Percentiles rank a stretch among this genome's conserved stretches.
Conservation (phyloP, 352 stramenopile genomes). For the Phytopythium mirpurense region DNA sequence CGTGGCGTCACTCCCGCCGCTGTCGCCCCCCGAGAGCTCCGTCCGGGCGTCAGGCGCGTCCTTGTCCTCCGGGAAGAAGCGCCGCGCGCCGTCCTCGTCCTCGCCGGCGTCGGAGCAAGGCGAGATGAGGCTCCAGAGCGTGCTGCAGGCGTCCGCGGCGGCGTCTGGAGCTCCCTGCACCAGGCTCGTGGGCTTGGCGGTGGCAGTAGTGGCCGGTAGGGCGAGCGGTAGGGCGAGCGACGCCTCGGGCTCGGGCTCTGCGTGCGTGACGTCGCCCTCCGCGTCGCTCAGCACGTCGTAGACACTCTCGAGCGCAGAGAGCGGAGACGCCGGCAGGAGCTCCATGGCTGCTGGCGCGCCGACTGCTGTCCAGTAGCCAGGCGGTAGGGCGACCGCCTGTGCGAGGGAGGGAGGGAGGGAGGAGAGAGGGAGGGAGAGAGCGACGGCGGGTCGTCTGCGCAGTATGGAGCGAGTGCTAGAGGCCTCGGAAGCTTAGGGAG, state of each 20-base stretch:
- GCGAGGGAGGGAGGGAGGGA: too few relatives aligned
- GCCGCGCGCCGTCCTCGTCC: background rate
- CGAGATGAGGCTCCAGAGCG: slow-evolving; percentile 48
- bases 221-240: background rate
- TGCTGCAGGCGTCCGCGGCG: background rate
- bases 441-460: too few relatives aligned
- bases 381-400: too few relatives aligned
- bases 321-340: too few relatives aligned
- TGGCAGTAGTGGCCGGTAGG: background rate
- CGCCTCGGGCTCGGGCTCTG: background rate
- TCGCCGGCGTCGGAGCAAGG: slow-evolving; percentile 30
- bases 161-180: background rate
- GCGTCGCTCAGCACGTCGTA: background rate
- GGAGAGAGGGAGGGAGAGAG: too few relatives aligned
- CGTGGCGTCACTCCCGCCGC: background rate
- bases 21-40: background rate
- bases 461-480: too few relatives aligned
- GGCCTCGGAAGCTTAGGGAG: too few relatives aligned
- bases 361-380: too few relatives aligned
- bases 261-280: background rate
- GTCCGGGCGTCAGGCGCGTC: too few relatives aligned
- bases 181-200: background rate
- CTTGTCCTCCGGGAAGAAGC: slow-evolving; percentile 15
- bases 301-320: background rate
- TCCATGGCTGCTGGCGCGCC: too few relatives aligned